Evolutionary conservation across 345 rosid species (phyloP).

Genomic region (Mangifera indica): DNA sequence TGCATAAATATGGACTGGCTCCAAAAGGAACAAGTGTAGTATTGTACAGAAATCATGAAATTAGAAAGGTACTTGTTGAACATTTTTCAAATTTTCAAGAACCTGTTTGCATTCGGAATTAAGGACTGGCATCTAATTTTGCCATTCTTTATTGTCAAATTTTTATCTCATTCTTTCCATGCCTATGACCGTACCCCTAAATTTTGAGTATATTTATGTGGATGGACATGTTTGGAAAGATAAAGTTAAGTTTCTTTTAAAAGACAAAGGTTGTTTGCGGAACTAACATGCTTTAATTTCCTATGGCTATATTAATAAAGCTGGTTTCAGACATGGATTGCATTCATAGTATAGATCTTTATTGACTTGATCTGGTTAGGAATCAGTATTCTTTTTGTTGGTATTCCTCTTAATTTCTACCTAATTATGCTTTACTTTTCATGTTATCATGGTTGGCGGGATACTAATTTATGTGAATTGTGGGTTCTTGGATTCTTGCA

Average conservation of each 20-base stretch:
- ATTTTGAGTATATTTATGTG: background rate
- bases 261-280: background rate
- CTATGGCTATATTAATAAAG: background rate
- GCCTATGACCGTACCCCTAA: background rate
- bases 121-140: background rate
- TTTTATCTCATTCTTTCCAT: background rate
- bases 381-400: background rate
- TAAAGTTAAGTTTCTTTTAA: background rate
- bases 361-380: background rate
- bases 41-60: slow-evolving; percentile 89
- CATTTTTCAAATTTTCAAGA: background rate
- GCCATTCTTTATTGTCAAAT: background rate
- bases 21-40: slow-evolving; percentile 95
- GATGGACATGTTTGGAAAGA: background rate
- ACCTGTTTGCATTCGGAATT: background rate
- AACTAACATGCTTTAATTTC: background rate
- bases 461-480: slow-evolving; percentile 17
- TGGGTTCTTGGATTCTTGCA: slow-evolving; percentile 20
- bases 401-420: slow-evolving; percentile 17
- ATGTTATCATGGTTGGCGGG: slow-evolving; percentile 38
- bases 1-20: slow-evolving; percentile 94
- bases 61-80: slow-evolving; percentile 66
- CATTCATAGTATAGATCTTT: background rate
- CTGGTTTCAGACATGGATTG: background rate
- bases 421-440: slow-evolving; percentile 30